Percentiles rank a stretch among this genome's conserved stretches.
These are phyloP conservation scores for Capsicum chinense DNA, from an alignment of 257 asterid genomes.

Conservation along the genomic window DNA sequence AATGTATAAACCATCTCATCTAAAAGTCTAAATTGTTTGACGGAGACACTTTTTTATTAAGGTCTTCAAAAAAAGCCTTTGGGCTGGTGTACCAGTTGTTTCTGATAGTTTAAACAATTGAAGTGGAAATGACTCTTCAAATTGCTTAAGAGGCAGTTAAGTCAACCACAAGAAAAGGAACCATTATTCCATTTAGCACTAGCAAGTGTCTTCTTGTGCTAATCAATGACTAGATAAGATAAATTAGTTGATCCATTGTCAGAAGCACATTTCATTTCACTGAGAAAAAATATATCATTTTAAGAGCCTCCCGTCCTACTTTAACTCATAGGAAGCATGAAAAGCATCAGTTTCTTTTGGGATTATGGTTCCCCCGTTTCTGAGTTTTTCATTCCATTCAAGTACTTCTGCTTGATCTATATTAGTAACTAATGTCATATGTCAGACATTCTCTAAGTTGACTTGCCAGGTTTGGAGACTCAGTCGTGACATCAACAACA, in stretches of 20 bases:
- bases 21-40: neutral
- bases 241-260: neutral
- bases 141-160: neutral
- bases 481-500: neutral
- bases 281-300: slow-evolving; percentile 14
- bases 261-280: slow-evolving; percentile 1
- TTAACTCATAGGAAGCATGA: slow-evolving; percentile 11
- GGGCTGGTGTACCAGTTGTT: neutral
- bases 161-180: slow-evolving; percentile 25
- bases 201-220: slow-evolving; percentile 2
- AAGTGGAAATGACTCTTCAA: neutral
- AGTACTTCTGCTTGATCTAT: slow-evolving; percentile 21
- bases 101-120: slow-evolving; percentile 15
- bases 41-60: neutral
- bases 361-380: neutral
- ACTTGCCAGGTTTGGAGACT: neutral
- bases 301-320: neutral
- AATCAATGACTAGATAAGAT: neutral
- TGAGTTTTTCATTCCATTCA: slow-evolving; percentile 13
- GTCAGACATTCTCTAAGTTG: slow-evolving; percentile 23
- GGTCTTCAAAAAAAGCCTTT: slow-evolving; percentile 25
- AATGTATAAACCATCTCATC: neutral
- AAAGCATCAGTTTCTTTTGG: neutral
- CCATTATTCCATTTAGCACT: slow-evolving; percentile 5
- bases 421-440: neutral